Evolutionary conservation across 257 asterid genomes (phyloP), one percentile per base, ranked within the genome.

Genomic region (Solanum piurae): DNA sequence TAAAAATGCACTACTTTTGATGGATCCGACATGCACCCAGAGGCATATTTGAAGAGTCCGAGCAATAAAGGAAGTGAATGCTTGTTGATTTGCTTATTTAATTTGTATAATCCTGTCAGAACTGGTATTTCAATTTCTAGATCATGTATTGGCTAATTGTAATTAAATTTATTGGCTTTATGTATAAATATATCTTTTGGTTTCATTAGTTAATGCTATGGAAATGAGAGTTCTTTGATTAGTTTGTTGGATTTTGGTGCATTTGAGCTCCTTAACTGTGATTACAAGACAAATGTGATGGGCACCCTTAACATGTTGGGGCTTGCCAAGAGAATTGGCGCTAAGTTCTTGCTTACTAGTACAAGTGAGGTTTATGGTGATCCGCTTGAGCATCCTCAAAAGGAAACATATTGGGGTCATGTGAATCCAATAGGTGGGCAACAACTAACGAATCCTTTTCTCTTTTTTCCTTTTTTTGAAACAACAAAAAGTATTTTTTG

Each of bases 371-470:
- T 96, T 86, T 96, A 96, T 89, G 99, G 99, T 21, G 99, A 96
- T 90, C 99, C 99, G 12, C 98, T 96, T 71, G 98, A 96, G 98
- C 99, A 96, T 93, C 99, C 99, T 20, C 99, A 96, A 88, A 96
- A 96, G 92, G 99, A 96, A 94, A 94, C 98, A 1, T 96, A 96
- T 77, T 96, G 99, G 99, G 99, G 99, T 55, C 95, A 95, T 88
- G 99, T 96, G 90, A 96, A 96, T 88, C 99, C 99, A 46, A 96
- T 96, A 73, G 99, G 99, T 92, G 82, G 84, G 93, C 83, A 69
- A 16, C 83, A 37, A 85, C 69, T 80, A 52, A 36, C 12, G 71
- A 55, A 13, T 23, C 31, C 40, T 76, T 16, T 86, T 42, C 82
- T 87, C 37, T 55, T 86, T 83, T n/a, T 60, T 13, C n/a, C n/a